Conservation (phyloP, 805 yeast species). For the Candida khao-thaluensis region DNA sequence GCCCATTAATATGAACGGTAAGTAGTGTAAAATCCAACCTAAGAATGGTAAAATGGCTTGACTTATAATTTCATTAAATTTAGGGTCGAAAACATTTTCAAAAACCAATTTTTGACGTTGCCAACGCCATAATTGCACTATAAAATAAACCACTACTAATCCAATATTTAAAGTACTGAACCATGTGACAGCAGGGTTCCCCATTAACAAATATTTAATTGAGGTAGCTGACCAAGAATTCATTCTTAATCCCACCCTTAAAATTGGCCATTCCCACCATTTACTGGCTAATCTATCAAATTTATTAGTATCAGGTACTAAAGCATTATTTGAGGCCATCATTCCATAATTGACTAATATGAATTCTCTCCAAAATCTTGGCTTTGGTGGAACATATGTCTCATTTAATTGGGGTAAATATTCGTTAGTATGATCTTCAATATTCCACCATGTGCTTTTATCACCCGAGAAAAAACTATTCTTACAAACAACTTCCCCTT, state of each 20-base stretch:
- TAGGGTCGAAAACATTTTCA: constrained; percentile 20
- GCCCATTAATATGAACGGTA: constrained; percentile 43
- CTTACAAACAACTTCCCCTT: constrained; percentile 76
- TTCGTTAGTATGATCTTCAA: constrained; percentile 65
- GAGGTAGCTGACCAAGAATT: constrained; percentile 65
- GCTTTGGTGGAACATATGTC: constrained; percentile 38
- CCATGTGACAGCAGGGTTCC: constrained; percentile 81
- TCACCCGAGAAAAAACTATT: constrained; percentile 50
- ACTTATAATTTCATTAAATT: constrained; percentile 28
- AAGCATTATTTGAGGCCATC: constrained; percentile 85
- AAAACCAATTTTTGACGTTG: constrained; percentile 30
- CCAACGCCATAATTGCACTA: constrained; percentile 24
- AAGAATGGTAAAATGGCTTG: constrained; percentile 36
- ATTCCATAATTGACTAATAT: constrained; percentile 74
- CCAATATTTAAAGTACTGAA: constrained; percentile 28
- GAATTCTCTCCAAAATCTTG: constrained; percentile 69
- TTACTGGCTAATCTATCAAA: constrained; percentile 67
- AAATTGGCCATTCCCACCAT: constrained; percentile 91
- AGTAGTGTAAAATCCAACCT: constrained; percentile 42
- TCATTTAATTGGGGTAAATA: constrained; percentile 34
- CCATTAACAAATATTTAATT: constrained; percentile 65
- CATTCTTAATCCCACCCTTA: constrained; percentile 71
- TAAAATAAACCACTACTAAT: constrained; percentile 20
- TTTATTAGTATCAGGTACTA: constrained; percentile 75
- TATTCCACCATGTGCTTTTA: constrained; percentile 76